Evolutionary conservation across 768 basidiomycete species (phyloP).

Genomic region (Auriscalpium vulgare): DNA sequence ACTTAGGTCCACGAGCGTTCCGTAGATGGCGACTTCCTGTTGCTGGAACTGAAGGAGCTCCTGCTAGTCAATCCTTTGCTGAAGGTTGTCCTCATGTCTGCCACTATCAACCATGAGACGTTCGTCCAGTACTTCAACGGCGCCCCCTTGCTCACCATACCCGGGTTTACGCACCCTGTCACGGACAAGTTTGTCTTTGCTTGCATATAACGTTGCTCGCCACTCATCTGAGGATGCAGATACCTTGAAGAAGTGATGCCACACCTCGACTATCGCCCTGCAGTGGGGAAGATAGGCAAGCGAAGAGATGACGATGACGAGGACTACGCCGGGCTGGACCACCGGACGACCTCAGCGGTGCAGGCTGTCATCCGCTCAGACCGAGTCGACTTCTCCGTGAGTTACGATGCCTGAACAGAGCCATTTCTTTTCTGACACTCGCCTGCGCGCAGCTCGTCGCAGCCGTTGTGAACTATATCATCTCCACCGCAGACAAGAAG

Average conservation of each 20-base stretch:
- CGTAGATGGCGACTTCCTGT: slow-evolving; percentile 83
- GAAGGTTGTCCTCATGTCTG: slow-evolving; percentile 87
- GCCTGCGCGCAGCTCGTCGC: slow-evolving; percentile 22
- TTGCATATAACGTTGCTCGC: not conserved
- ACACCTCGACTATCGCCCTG: slow-evolving; percentile 6
- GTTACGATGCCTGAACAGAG: not conserved
- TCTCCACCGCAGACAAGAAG: slow-evolving; percentile 34
- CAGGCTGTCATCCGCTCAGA: slow-evolving; percentile 54
- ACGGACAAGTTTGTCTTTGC: slow-evolving; percentile 49
- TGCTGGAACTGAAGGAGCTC: slow-evolving; percentile 77
- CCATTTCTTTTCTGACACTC: not conserved
- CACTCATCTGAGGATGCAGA: not conserved
- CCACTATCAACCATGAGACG: slow-evolving; percentile 87
- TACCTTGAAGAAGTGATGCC: slow-evolving; percentile 13
- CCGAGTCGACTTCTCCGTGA: slow-evolving; percentile 67
- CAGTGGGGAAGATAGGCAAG: slow-evolving; percentile 1
- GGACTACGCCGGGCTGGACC: slow-evolving; percentile 43
- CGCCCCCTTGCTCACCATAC: slow-evolving; percentile 78
- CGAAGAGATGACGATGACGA: slow-evolving; percentile 22
- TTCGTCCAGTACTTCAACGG: slow-evolving; percentile 76
- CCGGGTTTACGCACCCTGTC: slow-evolving; percentile 76
- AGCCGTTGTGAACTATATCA: slow-evolving; percentile 55
- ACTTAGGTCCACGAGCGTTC: slow-evolving; percentile 83
- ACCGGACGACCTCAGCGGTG: slow-evolving; percentile 44
- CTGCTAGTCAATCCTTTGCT: slow-evolving; percentile 53